Conservation (phyloP, 306 rosid genomes). For the Vigna radiata region DNA sequence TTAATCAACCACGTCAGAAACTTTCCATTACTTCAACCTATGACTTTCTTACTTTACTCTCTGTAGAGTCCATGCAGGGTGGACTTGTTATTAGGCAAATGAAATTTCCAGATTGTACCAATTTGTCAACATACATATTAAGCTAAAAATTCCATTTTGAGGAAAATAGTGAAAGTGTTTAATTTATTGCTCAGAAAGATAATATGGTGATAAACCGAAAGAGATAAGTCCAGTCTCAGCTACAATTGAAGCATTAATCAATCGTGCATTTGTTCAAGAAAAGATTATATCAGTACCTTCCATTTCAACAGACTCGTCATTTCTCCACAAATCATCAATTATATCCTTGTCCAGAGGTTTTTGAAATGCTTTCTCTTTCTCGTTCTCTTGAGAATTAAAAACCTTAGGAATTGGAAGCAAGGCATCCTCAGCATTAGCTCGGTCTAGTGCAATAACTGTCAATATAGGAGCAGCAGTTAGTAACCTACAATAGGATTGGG, state of each 20-base stretch:
- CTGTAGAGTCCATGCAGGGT: constrained; percentile 3
- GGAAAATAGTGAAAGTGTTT: neutral
- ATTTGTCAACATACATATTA: neutral
- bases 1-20: constrained; percentile 12
- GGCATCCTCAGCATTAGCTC: constrained; percentile 96
- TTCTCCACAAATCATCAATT: constrained; percentile 43
- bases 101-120: constrained; percentile 9
- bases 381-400: constrained; percentile 59
- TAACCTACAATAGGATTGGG: constrained; percentile 31
- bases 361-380: constrained; percentile 50
- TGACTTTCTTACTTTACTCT: constrained; percentile 20
- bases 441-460: constrained; percentile 82
- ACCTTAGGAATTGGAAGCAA: constrained; percentile 81
- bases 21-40: constrained; percentile 16
- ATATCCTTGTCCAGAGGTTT: constrained; percentile 48
- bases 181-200: constrained; percentile 12
- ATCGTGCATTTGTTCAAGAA: constrained; percentile 26
- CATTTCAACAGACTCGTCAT: constrained; percentile 47
- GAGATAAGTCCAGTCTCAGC: neutral
- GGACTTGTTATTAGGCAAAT: constrained; percentile 8
- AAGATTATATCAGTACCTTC: constrained; percentile 55
- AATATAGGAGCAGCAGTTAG: constrained; percentile 49
- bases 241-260: constrained; percentile 36
- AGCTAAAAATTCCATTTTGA: constrained; percentile 19
- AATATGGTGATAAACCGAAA: constrained; percentile 29